Conservation (phyloP, 257 asterid genomes). For the Prunella vulgaris region DNA sequence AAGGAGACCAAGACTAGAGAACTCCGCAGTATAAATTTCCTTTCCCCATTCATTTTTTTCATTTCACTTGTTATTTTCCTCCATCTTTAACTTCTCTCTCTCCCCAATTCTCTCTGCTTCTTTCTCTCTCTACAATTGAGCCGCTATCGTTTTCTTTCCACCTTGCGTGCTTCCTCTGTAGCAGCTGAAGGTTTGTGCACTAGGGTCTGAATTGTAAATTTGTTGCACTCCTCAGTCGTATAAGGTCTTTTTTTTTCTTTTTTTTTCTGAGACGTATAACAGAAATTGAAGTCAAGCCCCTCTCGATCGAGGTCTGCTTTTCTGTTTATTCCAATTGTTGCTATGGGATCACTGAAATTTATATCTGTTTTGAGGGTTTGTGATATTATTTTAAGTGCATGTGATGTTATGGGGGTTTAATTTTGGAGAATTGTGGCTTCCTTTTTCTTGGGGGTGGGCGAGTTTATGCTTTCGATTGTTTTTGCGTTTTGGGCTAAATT, state of each 20-base stretch:
- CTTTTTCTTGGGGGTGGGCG: not conserved
- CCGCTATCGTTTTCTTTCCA: constrained; percentile 23
- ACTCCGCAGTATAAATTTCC: constrained; percentile 9
- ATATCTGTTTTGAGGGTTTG: constrained; percentile 9
- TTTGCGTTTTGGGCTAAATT: not conserved
- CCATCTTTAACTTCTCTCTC: constrained; percentile 14
- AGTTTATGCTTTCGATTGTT: constrained; percentile 10
- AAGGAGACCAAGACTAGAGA: constrained; percentile 24
- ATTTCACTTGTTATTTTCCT: not conserved
- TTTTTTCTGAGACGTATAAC: constrained; percentile 11
- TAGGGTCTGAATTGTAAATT: constrained; percentile 15
- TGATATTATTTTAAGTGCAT: not conserved
- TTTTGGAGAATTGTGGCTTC: not conserved
- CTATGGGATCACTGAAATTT: constrained; percentile 22
- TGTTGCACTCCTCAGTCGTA: constrained; percentile 15
- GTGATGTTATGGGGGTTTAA: not conserved
- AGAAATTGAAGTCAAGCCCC: constrained; percentile 31
- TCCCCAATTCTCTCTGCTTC: constrained; percentile 2
- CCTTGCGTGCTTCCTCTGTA: not conserved
- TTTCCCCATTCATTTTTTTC: constrained; percentile 10
- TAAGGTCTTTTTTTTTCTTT: not conserved
- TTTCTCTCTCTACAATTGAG: constrained; percentile 25
- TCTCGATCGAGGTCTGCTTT: constrained; percentile 49
- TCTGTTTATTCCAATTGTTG: constrained; percentile 17
- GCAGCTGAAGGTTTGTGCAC: constrained; percentile 17